These are phyloP conservation scores for Coccomyxa sp. DNA, from an alignment of 139 green algal genomes.

Conservation along the genomic window DNA sequence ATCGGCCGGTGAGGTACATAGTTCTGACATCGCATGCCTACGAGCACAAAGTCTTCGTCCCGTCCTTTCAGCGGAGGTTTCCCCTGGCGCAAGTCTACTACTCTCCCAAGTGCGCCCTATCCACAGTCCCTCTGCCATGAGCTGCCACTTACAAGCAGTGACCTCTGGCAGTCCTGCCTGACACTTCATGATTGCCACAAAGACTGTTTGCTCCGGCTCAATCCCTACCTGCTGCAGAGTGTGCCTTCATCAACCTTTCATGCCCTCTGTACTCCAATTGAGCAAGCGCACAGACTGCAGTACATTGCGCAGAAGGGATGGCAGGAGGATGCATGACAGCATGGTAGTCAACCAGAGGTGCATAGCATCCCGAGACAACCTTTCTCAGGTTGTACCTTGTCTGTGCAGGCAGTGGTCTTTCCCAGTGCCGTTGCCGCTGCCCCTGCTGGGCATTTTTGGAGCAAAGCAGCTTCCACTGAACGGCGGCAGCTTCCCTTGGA, in stretches of 20 bases:
- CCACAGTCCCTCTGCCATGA: background rate
- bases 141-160: background rate
- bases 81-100: slow-evolving; percentile 72
- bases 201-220: too few species aligned
- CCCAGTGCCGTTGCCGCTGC: slow-evolving; percentile 74
- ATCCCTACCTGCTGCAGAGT: too few species aligned
- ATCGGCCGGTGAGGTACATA: slow-evolving; percentile 76
- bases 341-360: too few species aligned
- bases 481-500: slow-evolving; percentile 53
- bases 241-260: too few species aligned
- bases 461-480: slow-evolving; percentile 28
- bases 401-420: slow-evolving; percentile 70
- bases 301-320: too few species aligned
- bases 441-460: slow-evolving; percentile 81
- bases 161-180: too few species aligned
- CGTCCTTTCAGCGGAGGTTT: slow-evolving; percentile 75
- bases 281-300: too few species aligned
- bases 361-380: too few species aligned
- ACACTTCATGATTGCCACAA: background rate
- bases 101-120: slow-evolving; percentile 21
- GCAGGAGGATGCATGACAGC: too few species aligned
- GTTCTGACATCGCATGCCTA: slow-evolving; percentile 86
- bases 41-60: slow-evolving; percentile 92
- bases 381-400: background rate
- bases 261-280: too few species aligned